A percentile compares a stretch with the other conserved stretches of the same genome.
Conservation (phyloP, 164 flowering plant species). For the Berberis thunbergii region DNA sequence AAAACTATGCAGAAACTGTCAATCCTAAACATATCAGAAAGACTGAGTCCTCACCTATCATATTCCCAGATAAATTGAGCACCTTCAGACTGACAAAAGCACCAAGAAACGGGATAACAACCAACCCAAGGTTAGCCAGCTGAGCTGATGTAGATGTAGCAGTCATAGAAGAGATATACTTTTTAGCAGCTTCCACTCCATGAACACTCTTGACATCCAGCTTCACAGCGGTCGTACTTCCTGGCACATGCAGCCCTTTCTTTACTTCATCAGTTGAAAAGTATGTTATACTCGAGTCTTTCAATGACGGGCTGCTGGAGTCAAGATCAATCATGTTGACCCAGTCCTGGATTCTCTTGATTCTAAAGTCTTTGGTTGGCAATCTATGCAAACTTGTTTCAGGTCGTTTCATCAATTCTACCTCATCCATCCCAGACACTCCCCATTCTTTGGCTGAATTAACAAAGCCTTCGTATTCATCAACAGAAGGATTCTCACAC, state of each 20-base stretch:
- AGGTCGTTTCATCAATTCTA: constrained; percentile 12
- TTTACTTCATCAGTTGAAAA: constrained; percentile 18
- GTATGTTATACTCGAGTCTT: constrained; percentile 34
- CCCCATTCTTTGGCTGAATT: constrained; percentile 53
- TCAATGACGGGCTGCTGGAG: constrained; percentile 30
- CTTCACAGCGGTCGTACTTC: constrained; percentile 24
- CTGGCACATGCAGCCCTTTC: constrained; percentile 20
- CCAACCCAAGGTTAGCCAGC: constrained; percentile 79
- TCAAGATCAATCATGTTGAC: constrained; percentile 52
- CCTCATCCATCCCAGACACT: constrained; percentile 33
- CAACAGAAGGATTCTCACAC: constrained; percentile 25
- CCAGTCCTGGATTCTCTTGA: constrained; percentile 83
- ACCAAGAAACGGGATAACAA: constrained; percentile 72
- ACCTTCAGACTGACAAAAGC: constrained; percentile 63
- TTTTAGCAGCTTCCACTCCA: constrained; percentile 71
- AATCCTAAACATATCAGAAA: not conserved
- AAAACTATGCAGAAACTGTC: not conserved
- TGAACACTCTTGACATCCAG: constrained; percentile 37
- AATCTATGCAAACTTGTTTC: constrained; percentile 30
- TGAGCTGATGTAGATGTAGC: constrained; percentile 65
- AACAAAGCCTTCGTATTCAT: constrained; percentile 36
- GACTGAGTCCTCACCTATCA: constrained; percentile 44
- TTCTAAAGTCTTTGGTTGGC: constrained; percentile 47
- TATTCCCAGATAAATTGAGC: constrained; percentile 81
- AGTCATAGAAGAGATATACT: constrained; percentile 64